phyloP scores from a whole-genome alignment of 2,329 filamentous ascomycete genomes.

The Monilinia vaccinii-corymbosi region DNA sequence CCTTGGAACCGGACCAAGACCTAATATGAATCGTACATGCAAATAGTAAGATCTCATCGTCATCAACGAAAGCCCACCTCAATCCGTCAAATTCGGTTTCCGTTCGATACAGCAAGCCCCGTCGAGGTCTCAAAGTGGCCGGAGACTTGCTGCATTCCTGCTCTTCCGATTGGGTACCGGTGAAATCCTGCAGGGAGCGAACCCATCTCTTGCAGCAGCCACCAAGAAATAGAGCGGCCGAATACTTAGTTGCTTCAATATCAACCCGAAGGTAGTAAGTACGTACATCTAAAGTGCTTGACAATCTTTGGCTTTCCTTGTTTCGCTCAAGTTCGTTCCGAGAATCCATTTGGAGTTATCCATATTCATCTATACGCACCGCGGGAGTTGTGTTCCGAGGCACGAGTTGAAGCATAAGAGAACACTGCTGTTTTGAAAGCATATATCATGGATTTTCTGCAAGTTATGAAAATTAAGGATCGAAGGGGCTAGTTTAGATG shows the following conservation, averaged over 20 bases:
- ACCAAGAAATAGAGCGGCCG: neutral
- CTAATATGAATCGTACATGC: neutral
- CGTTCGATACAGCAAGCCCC: neutral
- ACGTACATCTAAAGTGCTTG: neutral
- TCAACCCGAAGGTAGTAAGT: neutral
- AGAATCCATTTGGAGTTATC: neutral
- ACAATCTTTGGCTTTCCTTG: neutral
- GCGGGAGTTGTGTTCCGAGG: neutral
- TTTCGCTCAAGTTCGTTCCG: neutral
- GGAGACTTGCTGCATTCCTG: neutral
- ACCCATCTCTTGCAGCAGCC: neutral
- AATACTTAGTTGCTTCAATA: neutral
- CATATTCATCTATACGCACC: neutral
- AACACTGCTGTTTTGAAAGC: neutral
- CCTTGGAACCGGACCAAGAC: neutral
- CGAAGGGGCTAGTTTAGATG: no score
- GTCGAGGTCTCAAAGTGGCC: neutral
- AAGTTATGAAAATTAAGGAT: neutral
- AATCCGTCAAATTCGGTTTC: neutral
- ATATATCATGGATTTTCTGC: neutral
- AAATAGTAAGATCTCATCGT: neutral
- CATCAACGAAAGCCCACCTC: neutral
- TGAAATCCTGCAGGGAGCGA: neutral
- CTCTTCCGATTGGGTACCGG: neutral
- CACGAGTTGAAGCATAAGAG: neutral